Percentiles rank a stretch among this genome's conserved stretches.
phyloP scores from a whole-genome alignment of 495 filamentous ascomycete species.

The Tuber calosporum region DNA sequence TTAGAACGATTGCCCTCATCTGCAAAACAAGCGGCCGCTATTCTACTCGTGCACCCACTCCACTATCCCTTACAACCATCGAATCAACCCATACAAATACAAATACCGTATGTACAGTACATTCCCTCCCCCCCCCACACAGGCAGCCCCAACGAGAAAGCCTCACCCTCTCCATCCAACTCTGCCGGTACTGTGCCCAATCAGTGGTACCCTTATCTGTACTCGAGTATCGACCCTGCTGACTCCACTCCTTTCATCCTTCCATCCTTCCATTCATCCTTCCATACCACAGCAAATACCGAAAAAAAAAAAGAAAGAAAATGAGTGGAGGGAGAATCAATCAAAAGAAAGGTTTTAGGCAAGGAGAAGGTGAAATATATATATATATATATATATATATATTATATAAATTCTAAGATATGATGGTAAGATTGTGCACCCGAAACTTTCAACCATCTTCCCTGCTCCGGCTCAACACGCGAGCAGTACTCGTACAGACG shows the following conservation, averaged over 20 bases:
- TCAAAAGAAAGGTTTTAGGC: neutral
- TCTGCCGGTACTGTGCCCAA: neutral
- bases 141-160: neutral
- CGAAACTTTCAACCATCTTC: slow-evolving; percentile 1
- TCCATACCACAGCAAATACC: neutral
- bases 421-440: neutral
- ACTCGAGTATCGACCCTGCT: neutral
- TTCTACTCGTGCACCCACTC: neutral
- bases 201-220: neutral
- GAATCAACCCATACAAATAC: neutral
- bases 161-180: neutral
- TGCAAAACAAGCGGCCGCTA: neutral
- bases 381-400: too few relatives aligned
- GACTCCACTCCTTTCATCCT: neutral
- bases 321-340: neutral
- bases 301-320: neutral
- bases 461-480: slow-evolving; percentile 3
- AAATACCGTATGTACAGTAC: too few relatives aligned
- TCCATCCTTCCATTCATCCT: neutral
- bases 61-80: neutral
- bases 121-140: neutral
- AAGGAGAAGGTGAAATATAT: neutral
- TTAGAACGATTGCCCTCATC: neutral
- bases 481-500: neutral
- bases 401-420: neutral